These are phyloP conservation scores for Fusarium buharicum DNA, from an alignment of 2,329 filamentous ascomycete species.

Conservation along the genomic window DNA sequence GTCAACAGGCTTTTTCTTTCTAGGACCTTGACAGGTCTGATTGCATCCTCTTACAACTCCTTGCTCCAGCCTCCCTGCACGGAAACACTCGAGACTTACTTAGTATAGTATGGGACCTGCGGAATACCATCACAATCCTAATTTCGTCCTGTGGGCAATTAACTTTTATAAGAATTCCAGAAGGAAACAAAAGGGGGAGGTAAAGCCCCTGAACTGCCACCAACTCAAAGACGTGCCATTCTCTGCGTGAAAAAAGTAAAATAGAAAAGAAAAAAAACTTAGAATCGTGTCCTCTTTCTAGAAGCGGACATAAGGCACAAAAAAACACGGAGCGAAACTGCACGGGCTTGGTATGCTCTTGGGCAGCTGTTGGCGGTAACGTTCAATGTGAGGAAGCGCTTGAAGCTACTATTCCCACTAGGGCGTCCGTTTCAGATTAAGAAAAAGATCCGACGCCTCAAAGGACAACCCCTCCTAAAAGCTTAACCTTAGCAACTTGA, in stretches of 20 bases:
- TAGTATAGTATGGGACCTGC: too few species aligned
- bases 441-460: constrained; percentile 16
- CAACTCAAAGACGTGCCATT: constrained; percentile 23
- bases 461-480: constrained; percentile 1
- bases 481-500: neutral
- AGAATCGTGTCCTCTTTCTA: constrained; percentile 25
- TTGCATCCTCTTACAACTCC: neutral
- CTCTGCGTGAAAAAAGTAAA: constrained; percentile 1
- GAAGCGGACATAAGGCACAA: neutral
- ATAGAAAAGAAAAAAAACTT: neutral
- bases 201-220: constrained; percentile 7
- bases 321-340: constrained; percentile 1
- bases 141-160: neutral
- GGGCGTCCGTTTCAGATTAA: constrained; percentile 6
- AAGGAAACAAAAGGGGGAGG: neutral
- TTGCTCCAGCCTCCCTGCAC: neutral
- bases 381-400: constrained; percentile 5
- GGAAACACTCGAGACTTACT: neutral
- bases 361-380: constrained; percentile 3
- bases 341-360: constrained; percentile 23
- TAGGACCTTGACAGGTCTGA: neutral
- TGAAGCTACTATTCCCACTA: neutral
- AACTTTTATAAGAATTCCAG: constrained; percentile 12
- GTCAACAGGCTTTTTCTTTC: neutral
- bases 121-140: too few species aligned